Conservation (phyloP, 371 early-diverging fungal genomes). For the Neoconidiobolus thromboides region DNA sequence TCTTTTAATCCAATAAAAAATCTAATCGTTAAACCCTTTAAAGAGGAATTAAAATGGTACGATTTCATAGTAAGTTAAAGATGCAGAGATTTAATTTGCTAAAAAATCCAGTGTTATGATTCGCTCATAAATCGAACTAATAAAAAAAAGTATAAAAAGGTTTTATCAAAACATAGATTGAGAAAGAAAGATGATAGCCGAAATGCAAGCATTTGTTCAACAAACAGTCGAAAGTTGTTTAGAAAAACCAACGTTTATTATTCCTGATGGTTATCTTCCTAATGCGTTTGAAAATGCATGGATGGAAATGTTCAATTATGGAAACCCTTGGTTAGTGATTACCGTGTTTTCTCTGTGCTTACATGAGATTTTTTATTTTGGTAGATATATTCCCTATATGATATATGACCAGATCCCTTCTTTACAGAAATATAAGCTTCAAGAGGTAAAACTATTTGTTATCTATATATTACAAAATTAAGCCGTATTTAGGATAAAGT, state of each 20-base stretch:
- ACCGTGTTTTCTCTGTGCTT: slow-evolving; percentile 23
- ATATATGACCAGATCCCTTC: slow-evolving; percentile 46
- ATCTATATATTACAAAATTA: background rate
- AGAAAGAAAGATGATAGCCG: no score
- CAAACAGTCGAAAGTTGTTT: no score
- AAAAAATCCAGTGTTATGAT: no score
- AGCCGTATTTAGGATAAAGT: slow-evolving; percentile 28
- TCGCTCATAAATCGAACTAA: no score
- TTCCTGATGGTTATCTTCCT: slow-evolving; percentile 1
- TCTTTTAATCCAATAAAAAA: no score
- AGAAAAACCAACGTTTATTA: background rate
- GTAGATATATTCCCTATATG: slow-evolving; percentile 51
- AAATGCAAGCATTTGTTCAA: no score
- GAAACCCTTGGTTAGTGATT: background rate
- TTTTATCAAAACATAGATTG: no score
- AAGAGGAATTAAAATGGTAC: no score
- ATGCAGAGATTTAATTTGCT: no score
- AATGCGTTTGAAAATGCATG: background rate
- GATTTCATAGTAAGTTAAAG: no score
- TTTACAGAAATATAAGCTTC: slow-evolving; percentile 67
- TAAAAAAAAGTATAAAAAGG: no score
- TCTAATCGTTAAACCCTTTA: no score
- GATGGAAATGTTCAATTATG: background rate
- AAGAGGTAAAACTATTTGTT: slow-evolving; percentile 25
- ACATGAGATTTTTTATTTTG: slow-evolving; percentile 65